Conservation (phyloP, 1,284 basidiomycete species). For the Puccinia hordei region DNA sequence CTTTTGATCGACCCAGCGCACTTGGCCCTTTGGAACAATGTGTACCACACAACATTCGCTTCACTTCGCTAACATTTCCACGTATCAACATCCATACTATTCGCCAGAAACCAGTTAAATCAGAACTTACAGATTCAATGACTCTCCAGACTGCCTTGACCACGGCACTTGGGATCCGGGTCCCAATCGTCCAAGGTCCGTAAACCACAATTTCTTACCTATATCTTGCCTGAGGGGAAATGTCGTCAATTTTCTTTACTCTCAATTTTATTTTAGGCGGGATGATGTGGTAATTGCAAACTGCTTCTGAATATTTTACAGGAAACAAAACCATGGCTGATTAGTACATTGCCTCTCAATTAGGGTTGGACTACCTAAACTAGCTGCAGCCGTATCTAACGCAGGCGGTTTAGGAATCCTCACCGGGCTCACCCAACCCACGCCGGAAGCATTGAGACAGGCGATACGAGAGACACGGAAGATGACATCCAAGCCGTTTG, state of each 20-base stretch:
- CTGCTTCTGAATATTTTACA: neutral
- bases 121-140: slow-evolving; percentile 54
- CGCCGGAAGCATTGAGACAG: slow-evolving; percentile 75
- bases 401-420: slow-evolving; percentile 85
- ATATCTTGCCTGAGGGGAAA: neutral
- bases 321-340: neutral
- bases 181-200: slow-evolving; percentile 57
- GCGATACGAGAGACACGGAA: slow-evolving; percentile 76
- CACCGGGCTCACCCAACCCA: slow-evolving; percentile 83
- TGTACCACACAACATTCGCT: no score
- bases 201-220: neutral
- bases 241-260: neutral
- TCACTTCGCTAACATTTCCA: no score
- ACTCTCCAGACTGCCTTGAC: slow-evolving; percentile 59
- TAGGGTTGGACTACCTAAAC: slow-evolving; percentile 74
- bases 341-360: neutral
- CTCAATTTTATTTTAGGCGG: slow-evolving; percentile 48
- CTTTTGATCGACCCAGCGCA: no score
- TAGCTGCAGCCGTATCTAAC: slow-evolving; percentile 79
- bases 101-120: no score
- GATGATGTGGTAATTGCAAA: slow-evolving; percentile 52
- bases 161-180: slow-evolving; percentile 59
- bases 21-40: no score
- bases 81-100: no score
- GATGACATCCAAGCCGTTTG: slow-evolving; percentile 59